These are phyloP conservation scores for Fragaria vesca DNA, from an alignment of 306 rosid species.

Conservation along the genomic window DNA sequence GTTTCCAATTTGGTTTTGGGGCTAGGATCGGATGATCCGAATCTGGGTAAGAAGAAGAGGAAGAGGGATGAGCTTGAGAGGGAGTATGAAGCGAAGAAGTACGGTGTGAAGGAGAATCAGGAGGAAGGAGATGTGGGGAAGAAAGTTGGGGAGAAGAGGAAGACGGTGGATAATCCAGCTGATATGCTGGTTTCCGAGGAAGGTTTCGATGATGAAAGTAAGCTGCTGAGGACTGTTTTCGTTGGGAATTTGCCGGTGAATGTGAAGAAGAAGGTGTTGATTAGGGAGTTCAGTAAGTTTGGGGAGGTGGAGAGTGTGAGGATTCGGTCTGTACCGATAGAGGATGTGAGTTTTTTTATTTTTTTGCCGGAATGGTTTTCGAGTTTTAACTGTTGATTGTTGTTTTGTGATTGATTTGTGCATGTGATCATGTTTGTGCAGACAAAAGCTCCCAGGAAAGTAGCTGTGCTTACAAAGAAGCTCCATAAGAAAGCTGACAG, in stretches of 20 bases:
- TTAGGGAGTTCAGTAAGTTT: constrained; percentile 67
- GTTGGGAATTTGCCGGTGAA: constrained; percentile 84
- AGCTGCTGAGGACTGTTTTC: constrained; percentile 89
- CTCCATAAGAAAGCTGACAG: constrained; percentile 70
- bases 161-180: constrained; percentile 59
- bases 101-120: constrained; percentile 40
- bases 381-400: background rate
- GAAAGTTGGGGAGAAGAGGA: constrained; percentile 75
- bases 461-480: constrained; percentile 70
- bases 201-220: constrained; percentile 82
- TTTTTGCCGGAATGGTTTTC: background rate
- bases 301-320: constrained; percentile 96
- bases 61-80: constrained; percentile 86
- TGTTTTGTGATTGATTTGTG: constrained; percentile 7
- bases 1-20: constrained; percentile 16
- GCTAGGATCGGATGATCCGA: background rate
- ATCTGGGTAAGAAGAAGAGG: constrained; percentile 52
- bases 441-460: constrained; percentile 88
- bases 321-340: constrained; percentile 84
- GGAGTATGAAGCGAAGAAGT: constrained; percentile 75
- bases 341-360: constrained; percentile 63
- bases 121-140: constrained; percentile 31
- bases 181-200: constrained; percentile 71
- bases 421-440: constrained; percentile 27
- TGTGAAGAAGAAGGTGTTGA: constrained; percentile 71